These are phyloP conservation scores for Hippophae tibetana DNA, from an alignment of 306 rosid genomes.

Conservation along the genomic window DNA sequence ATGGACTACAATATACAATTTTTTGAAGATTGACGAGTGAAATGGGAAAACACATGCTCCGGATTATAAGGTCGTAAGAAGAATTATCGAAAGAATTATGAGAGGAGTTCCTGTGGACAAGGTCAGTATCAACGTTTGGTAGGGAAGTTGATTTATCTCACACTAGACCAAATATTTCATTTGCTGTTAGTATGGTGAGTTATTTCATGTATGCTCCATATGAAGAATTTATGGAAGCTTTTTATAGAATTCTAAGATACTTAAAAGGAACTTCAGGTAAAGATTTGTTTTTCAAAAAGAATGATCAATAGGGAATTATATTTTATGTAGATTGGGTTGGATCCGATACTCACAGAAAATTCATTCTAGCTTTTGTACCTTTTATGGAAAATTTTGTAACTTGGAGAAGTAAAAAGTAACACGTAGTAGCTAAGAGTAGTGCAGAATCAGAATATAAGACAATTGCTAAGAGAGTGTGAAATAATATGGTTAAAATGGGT, in stretches of 20 bases:
- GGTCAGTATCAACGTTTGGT: not conserved
- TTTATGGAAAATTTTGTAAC: not conserved
- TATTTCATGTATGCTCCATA: not conserved
- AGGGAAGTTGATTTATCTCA: not conserved
- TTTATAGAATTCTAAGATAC: not conserved
- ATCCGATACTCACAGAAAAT: not conserved
- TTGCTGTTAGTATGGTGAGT: not conserved
- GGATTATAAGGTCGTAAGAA: too few species aligned
- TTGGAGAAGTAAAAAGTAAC: not conserved
- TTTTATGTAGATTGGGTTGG: not conserved
- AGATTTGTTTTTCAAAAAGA: not conserved
- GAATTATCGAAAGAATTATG: not conserved
- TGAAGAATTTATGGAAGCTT: not conserved
- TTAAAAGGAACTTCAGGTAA: not conserved
- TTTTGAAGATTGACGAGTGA: too few species aligned
- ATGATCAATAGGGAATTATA: not conserved
- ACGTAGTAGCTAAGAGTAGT: not conserved
- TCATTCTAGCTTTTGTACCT: not conserved
- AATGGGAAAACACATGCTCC: too few species aligned
- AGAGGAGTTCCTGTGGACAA: not conserved
- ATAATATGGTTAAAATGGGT: not conserved
- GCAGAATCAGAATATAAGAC: not conserved
- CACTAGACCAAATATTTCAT: not conserved
- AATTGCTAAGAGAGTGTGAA: not conserved
- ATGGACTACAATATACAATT: too few species aligned